phyloP scores from a whole-genome alignment of 2,329 filamentous ascomycete genomes.

The Amauroascus verrucosus region DNA sequence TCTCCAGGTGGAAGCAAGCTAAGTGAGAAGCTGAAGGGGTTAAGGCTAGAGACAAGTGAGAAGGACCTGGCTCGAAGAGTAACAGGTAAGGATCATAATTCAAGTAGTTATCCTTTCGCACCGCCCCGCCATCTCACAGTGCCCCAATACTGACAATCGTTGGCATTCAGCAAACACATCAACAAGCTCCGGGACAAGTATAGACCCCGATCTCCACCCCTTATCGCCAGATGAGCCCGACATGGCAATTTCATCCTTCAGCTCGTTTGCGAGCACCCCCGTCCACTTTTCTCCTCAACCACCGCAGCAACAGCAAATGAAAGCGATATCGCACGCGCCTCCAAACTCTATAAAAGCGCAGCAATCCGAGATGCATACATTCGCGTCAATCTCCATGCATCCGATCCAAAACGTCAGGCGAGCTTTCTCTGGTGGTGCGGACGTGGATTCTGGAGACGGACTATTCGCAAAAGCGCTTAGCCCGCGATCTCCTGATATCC shows the following conservation, averaged over 20 bases:
- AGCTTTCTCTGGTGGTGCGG: slow-evolving; percentile 22
- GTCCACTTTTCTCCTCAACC: slow-evolving; percentile 22
- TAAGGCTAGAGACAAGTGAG: slow-evolving; percentile 66
- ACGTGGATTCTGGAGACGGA: slow-evolving; percentile 58
- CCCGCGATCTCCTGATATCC: slow-evolving; percentile 75
- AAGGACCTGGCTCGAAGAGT: slow-evolving; percentile 49
- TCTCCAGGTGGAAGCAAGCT: slow-evolving; percentile 59
- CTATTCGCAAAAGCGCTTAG: slow-evolving; percentile 81
- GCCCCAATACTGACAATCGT: background rate
- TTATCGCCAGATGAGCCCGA: slow-evolving; percentile 55
- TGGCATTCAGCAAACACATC: slow-evolving; percentile 2
- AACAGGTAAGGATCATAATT: slow-evolving; percentile 39
- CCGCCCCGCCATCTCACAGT: background rate
- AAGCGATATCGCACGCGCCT: slow-evolving; percentile 30
- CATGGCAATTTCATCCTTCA: slow-evolving; percentile 53
- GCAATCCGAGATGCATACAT: slow-evolving; percentile 19
- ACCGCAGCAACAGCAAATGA: slow-evolving; percentile 9
- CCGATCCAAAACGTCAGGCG: slow-evolving; percentile 23
- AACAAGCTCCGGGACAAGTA: slow-evolving; percentile 15
- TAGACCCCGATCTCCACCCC: slow-evolving; percentile 33
- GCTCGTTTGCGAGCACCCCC: slow-evolving; percentile 45
- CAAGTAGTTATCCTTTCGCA: background rate
- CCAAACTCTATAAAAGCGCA: slow-evolving; percentile 31
- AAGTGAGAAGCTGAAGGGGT: slow-evolving; percentile 66
- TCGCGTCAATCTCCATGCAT: slow-evolving; percentile 20